phyloP scores from a whole-genome alignment of 768 basidiomycete genomes.

The Suillus clintonianus region DNA sequence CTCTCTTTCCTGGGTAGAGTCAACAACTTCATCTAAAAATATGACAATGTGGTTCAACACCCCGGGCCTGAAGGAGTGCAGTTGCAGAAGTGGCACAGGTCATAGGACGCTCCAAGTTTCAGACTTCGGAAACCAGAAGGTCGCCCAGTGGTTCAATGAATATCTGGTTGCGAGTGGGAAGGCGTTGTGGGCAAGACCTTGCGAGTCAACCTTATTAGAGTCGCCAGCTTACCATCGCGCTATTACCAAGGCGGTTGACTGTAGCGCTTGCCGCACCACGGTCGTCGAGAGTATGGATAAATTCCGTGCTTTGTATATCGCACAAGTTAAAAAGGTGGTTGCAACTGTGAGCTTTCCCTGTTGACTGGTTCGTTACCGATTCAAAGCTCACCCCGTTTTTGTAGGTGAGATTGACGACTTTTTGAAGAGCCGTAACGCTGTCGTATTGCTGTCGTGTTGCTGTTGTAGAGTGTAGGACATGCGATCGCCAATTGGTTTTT shows the following conservation, averaged over 20 bases:
- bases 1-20: neutral
- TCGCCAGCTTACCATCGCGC: neutral
- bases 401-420: slow-evolving; percentile 2
- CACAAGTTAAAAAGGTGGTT: neutral
- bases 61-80: neutral
- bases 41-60: neutral
- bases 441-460: neutral
- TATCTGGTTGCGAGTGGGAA: slow-evolving; percentile 4
- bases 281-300: neutral
- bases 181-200: neutral
- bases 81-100: neutral
- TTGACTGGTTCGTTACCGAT: neutral
- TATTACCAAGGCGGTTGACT: neutral
- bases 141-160: neutral
- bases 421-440: neutral
- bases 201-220: neutral
- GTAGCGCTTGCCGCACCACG: neutral
- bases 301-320: slow-evolving; percentile 1
- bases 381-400: slow-evolving; percentile 2
- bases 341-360: slow-evolving; percentile 6
- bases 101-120: neutral
- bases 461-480: neutral
- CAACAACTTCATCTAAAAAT: neutral
- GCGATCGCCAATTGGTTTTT: neutral
- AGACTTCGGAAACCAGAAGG: neutral